Base-by-base conservation (phyloP, 192 early-diverging fungal species). In the Linnemannia schmuckeri region DNA sequence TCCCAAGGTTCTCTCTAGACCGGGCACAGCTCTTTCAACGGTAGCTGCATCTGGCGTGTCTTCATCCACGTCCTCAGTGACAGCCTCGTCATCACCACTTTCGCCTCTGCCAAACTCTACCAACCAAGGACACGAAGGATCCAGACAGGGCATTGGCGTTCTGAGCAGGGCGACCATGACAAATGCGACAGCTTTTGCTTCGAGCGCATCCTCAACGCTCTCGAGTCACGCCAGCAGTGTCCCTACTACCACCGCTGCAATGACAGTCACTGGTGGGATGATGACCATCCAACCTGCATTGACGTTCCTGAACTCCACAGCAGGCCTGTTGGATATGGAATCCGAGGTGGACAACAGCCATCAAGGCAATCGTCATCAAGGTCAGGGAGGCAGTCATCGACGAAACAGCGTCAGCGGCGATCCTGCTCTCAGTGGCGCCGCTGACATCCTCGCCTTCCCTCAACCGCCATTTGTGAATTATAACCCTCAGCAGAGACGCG, bases 231-330 rank as follows among this genome's bases (percentile, higher is more conserved):
- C 42, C 7, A 18, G 22, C 30, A 52, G 22, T 41, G 37, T 13
- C 33, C 10, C 42, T 30, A 33, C 20, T n/a, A 61, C 41, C 15
- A 7, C 57, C n/a, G 54, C 46, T 9, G 37, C 41, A n/a, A 0
- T 61, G 1, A 24, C 72, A 52, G 6, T 4, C 18, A 42, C 54
- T 33, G 40, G 24, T 0, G 35, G 24, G 30, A 78, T 44, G 17
- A 33, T 72, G n/a, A 49, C 55, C 38, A 33, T 76, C 12, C 77
- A 76, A 5, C 30, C 78, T 17, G 20, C 79, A 9, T 9, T 66
- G 37, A 74, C 74, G 10, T 81, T 81, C 57, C 7, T 81, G 46
- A 81, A 77, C 75, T 81, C 84, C 17, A 69, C 84, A 24, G 78
- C 69, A 3, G 84, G 75, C 18, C 44, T 81, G 3, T n/a, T 77